These are phyloP conservation scores for Neostapfia colusana DNA, from an alignment of 176 grass and related monocot genomes.

Conservation along the genomic window DNA sequence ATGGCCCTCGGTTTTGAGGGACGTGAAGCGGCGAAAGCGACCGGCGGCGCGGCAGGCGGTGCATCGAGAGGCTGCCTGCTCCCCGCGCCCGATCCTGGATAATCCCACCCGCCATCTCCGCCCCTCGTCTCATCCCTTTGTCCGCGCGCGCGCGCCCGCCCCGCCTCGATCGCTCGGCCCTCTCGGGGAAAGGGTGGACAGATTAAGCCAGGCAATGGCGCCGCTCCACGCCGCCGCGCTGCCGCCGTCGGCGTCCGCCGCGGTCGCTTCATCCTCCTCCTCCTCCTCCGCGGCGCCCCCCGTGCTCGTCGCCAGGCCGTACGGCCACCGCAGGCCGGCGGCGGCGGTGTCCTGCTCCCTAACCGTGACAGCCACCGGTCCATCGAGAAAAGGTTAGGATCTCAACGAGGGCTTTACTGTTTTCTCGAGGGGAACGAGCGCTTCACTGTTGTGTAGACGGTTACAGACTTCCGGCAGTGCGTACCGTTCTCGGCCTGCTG, in stretches of 20 bases:
- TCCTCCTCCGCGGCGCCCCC: neutral
- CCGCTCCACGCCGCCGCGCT: slow-evolving; percentile 41
- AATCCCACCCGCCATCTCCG: slow-evolving; percentile 39
- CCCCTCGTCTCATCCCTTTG: neutral
- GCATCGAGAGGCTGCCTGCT: slow-evolving; percentile 53
- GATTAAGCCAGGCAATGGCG: slow-evolving; percentile 27
- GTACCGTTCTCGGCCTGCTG: neutral
- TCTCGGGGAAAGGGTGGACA: neutral
- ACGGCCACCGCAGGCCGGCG: slow-evolving; percentile 10
- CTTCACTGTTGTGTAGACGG: neutral
- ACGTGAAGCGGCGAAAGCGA: slow-evolving; percentile 32
- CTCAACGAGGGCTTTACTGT: neutral
- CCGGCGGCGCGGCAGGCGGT: slow-evolving; percentile 28
- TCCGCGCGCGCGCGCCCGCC: neutral
- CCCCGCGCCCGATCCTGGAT: slow-evolving; percentile 51
- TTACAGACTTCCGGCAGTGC: neutral
- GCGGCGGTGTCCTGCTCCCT: slow-evolving; percentile 32
- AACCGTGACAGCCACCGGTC: slow-evolving; percentile 24
- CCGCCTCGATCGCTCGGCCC: neutral
- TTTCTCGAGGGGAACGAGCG: neutral
- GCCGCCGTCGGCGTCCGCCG: slow-evolving; percentile 19
- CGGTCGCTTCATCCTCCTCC: neutral
- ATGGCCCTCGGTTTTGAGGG: neutral
- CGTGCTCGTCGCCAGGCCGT: slow-evolving; percentile 15
- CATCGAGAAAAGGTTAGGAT: slow-evolving; percentile 40